Conservation (phyloP, 140 eudicot species). For the Stevia rebaudiana region DNA sequence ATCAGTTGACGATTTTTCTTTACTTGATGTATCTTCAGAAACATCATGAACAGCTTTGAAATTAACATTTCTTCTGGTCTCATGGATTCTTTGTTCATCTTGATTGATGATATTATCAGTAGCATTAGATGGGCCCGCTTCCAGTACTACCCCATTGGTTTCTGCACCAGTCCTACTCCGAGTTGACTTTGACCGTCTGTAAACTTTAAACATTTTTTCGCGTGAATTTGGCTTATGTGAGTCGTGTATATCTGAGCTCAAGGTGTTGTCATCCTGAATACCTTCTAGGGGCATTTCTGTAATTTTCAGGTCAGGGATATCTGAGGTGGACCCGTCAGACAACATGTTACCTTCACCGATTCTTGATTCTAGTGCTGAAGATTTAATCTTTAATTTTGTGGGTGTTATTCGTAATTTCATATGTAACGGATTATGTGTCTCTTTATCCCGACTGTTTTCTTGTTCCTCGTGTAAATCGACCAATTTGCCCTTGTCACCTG, state of each 20-base stretch:
- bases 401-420: conserved; percentile 40
- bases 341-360: conserved; percentile 21
- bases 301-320: conserved; percentile 18
- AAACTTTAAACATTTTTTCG: conserved; percentile 72
- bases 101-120: conserved; percentile 22
- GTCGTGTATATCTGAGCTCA: conserved; percentile 33
- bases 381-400: conserved; percentile 20
- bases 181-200: conserved; percentile 69
- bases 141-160: conserved; percentile 39
- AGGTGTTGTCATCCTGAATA: conserved; percentile 18
- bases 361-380: conserved; percentile 33
- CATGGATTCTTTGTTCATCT: conserved; percentile 37
- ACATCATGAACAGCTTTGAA: conserved; percentile 29
- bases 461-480: conserved; percentile 22
- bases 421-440: conserved; percentile 26
- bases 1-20: conserved; percentile 37
- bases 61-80: conserved; percentile 39
- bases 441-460: conserved; percentile 28
- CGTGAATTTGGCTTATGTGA: conserved; percentile 34
- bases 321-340: conserved; percentile 34
- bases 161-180: conserved; percentile 35
- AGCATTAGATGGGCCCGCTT: conserved; percentile 54
- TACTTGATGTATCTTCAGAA: conserved; percentile 47
- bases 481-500: conserved; percentile 31
- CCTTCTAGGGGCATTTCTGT: conserved; percentile 27